Evolutionary conservation across 1,139 yeast species (phyloP), one percentile per base, ranked within the genome.

Genomic region (Neolecta irregularis): DNA sequence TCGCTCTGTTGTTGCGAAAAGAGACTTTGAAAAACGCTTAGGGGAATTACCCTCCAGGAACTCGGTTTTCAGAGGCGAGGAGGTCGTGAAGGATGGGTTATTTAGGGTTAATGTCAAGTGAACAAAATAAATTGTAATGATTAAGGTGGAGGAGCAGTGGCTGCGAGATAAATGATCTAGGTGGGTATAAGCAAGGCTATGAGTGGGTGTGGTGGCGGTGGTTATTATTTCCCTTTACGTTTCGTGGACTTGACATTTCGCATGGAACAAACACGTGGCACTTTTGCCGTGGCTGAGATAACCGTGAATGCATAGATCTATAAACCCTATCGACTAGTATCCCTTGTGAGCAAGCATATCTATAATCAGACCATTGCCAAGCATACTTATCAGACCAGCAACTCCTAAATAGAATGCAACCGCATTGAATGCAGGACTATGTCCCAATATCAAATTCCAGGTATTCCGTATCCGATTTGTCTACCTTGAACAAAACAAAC

Each of bases 321-420:
- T 39, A 32, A 29, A 17, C 33, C 21, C 31, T 24, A 16, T 15
- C 20, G 6, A 11, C 24, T 28, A n/a, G 31, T 12, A 6, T 28
- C 11, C 18, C 24, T 28, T 25, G 29, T n/a, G 8, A 25, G 11
- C 16, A 12, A 6, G 13, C 16, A 11, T 12, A 11, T 25, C 16
- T 7, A 25, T 8, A n/a, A 25, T 55, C 79, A 39, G 70, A 65
- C 0, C 91, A 92, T 42, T 65, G 60, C 37, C 62, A 60, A 3
- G 81, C 77, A 38, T 83, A 53, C 44, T 67, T 67, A 47, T 79
- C 77, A 5, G 81, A 77, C 15, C n/a, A n/a, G n/a, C n/a, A n/a
- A 83, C 69, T 44, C 73, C 75, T 37, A 79, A 57, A 51, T 83
- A 83, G 44, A 83, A 64, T 3, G 81, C 79, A 24, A 76, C 61